These are phyloP conservation scores for Solanum piurae DNA, from an alignment of 257 asterid genomes.

Conservation along the genomic window DNA sequence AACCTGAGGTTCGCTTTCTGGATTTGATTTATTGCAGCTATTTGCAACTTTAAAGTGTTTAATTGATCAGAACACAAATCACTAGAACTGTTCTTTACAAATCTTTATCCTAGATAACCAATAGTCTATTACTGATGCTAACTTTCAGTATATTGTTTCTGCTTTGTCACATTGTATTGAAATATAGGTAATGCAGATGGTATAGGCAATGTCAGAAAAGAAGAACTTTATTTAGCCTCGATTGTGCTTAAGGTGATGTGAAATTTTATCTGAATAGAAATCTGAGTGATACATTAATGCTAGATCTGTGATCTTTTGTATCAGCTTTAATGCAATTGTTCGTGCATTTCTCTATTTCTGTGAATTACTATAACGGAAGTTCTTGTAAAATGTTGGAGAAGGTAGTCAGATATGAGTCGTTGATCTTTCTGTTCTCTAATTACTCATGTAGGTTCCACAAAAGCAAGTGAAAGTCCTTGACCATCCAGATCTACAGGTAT, in stretches of 20 bases:
- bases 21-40: not conserved
- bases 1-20: not conserved
- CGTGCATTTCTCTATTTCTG: not conserved
- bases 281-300: not conserved
- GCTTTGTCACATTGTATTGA: not conserved
- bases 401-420: not conserved
- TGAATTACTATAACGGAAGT: not conserved
- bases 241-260: conserved; percentile 56
- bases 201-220: conserved; percentile 59
- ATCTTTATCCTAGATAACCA: not conserved
- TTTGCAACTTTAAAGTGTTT: not conserved
- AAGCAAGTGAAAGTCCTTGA: conserved; percentile 66
- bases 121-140: not conserved
- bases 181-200: conserved; percentile 75
- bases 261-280: not conserved
- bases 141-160: not conserved
- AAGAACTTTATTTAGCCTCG: conserved; percentile 74
- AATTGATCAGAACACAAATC: not conserved
- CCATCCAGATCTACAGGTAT: conserved; percentile 84
- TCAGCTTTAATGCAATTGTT: not conserved
- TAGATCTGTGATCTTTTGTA: not conserved
- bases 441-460: conserved; percentile 48
- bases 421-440: not conserved
- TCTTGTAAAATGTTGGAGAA: not conserved
- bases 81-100: not conserved